phyloP scores from a whole-genome alignment of 2,329 filamentous ascomycete genomes.

The Pseudocercospora cruenta region DNA sequence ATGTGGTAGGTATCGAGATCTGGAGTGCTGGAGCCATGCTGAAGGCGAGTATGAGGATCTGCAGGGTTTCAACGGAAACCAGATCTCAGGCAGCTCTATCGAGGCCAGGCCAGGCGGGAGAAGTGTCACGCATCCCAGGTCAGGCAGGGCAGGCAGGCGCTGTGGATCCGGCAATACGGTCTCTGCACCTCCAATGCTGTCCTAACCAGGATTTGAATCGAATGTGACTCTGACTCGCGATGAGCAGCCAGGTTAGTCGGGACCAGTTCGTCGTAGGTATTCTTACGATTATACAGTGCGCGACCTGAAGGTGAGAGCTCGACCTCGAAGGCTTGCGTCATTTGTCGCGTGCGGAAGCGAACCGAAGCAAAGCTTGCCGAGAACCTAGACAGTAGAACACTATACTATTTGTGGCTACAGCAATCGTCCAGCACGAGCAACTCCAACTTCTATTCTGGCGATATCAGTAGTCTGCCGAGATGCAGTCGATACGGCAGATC shows the following conservation, averaged over 20 bases:
- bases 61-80: background rate
- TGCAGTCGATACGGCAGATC: slow-evolving; percentile 94
- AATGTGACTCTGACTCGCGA: no score
- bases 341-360: background rate
- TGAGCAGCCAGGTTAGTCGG: no score
- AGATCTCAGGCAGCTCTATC: background rate
- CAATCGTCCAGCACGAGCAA: background rate
- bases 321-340: background rate
- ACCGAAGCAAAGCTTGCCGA: background rate
- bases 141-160: background rate
- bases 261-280: no score
- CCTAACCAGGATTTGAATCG: no score
- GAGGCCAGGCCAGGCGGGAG: background rate
- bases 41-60: background rate
- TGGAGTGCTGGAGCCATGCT: slow-evolving; percentile 50
- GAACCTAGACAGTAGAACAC: background rate
- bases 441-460: background rate
- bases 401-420: background rate
- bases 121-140: no score
- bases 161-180: no score
- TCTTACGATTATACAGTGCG: no score
- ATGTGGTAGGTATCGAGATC: slow-evolving; percentile 53
- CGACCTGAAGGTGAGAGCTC: background rate
- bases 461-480: slow-evolving; percentile 44
- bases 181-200: no score